These are phyloP conservation scores for Thelonectria discophora DNA, from an alignment of 2,329 filamentous ascomycete genomes.

Conservation along the genomic window DNA sequence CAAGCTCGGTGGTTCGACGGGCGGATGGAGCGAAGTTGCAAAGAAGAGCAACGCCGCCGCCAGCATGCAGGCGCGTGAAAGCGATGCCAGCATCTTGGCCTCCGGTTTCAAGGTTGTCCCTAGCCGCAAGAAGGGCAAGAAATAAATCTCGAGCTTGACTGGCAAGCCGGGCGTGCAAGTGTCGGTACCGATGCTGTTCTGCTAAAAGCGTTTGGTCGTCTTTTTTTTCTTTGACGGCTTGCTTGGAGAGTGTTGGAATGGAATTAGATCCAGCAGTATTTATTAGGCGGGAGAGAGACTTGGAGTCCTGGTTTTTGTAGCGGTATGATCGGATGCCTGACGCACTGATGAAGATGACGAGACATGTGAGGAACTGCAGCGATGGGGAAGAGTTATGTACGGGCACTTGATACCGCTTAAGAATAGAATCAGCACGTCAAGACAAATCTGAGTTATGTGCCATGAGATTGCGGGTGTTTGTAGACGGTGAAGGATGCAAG, in stretches of 20 bases:
- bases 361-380: neutral
- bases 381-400: conserved; percentile 14
- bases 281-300: neutral
- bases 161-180: conserved; percentile 18
- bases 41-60: conserved; percentile 77
- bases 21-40: conserved; percentile 96
- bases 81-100: conserved; percentile 53
- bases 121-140: conserved; percentile 91
- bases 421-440: conserved; percentile 12
- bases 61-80: conserved; percentile 51
- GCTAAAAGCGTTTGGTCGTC: neutral
- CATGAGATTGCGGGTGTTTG: neutral
- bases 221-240: neutral
- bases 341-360: conserved; percentile 6
- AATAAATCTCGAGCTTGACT: conserved; percentile 53
- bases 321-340: conserved; percentile 19
- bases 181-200: neutral
- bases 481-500: neutral
- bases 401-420: neutral
- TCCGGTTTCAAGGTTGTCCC: conserved; percentile 90
- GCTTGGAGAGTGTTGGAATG: neutral
- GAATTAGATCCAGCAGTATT: neutral
- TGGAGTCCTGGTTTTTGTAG: conserved; percentile 1
- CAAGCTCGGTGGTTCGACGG: conserved; percentile 56
- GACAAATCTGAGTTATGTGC: conserved; percentile 6